Base-by-base conservation (phyloP, 306 rosid genomes). In the Lablab purpureus region DNA sequence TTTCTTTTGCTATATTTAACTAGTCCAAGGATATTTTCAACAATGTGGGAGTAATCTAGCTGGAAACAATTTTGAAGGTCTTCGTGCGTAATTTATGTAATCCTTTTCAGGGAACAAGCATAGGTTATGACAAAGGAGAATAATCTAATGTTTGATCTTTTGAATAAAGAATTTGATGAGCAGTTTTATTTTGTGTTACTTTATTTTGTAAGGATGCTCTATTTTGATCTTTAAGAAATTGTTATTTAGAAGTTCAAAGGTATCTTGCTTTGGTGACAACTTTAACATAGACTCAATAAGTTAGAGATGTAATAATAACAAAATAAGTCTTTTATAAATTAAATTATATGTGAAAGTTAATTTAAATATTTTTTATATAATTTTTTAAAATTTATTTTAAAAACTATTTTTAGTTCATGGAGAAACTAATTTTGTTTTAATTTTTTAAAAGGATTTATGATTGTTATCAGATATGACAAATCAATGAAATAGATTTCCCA, bases 1-100 rank as follows among this genome's bases (percentile, higher is more conserved):
- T 56, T 76, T 40, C 30, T 22, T 60, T 62, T 72, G 72, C 17
- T 52, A 75, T 83, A 67, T 58, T 74, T 58, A 58, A 47, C 27
- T 66, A 58, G 78, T 75, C 25, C 22, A 2, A 15, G 74, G 62
- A 21, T 30, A 1, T 67, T 67, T 67, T 72, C 75, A 22, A 52
- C 41, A 10, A 22, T 70, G 50, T 52, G 49, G 52, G 41, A 22
- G 45, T 54, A 15, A 69, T 19, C 49, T 75, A 73, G 76, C 47
- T 66, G 52, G 80, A 55, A 56, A 79, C 56, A 23, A 15, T 47
- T 77, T 54, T 23, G 12, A 47, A 7, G 21, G 8, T 10, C 63
- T 21, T 30, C 2, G 62, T 45, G 14, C 12, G 32, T 58, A 47
- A 9, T 32, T 46, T 37, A 18, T 37, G 43, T 19, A 68, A 12